Conservation (phyloP, 2,329 filamentous ascomycete species). For the Aspergillus hortae region DNA sequence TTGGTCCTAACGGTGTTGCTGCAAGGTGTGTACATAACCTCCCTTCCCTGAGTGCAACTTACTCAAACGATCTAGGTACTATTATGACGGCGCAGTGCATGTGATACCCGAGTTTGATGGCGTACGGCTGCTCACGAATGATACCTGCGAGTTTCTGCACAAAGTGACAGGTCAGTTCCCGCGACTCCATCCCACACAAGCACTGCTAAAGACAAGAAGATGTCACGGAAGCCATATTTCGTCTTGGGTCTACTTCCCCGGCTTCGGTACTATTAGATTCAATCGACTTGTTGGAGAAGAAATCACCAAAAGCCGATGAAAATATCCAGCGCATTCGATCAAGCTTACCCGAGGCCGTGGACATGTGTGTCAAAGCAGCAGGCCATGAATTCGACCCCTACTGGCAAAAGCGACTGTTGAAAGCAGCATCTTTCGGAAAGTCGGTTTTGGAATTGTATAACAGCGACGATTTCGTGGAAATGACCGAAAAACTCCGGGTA, state of each 20-base stretch:
- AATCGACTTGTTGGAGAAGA: constrained; percentile 82
- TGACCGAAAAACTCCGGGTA: constrained; percentile 90
- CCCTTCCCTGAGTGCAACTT: neutral
- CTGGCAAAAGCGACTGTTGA: constrained; percentile 95
- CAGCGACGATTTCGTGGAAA: constrained; percentile 97
- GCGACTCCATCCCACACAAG: neutral
- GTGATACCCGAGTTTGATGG: constrained; percentile 84
- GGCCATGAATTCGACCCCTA: constrained; percentile 85
- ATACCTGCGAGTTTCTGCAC: constrained; percentile 96
- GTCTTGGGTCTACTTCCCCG: constrained; percentile 79
- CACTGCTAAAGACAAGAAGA: constrained; percentile 38
- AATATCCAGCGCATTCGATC: constrained; percentile 91
- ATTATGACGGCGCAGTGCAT: constrained; percentile 89
- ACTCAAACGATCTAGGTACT: constrained; percentile 57
- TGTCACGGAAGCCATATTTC: constrained; percentile 84
- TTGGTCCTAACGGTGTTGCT: constrained; percentile 77
- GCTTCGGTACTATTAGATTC: constrained; percentile 93
- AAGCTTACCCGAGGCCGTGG: constrained; percentile 86
- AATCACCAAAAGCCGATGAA: constrained; percentile 95
- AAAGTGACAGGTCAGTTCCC: constrained; percentile 64
- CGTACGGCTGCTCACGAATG: constrained; percentile 84
- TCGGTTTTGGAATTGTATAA: constrained; percentile 96
- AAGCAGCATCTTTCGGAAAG: constrained; percentile 95
- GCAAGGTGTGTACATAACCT: constrained; percentile 48
- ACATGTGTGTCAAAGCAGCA: constrained; percentile 87